Percentiles rank a stretch among this genome's conserved stretches.
These are phyloP conservation scores for Podila clonocystis DNA, from an alignment of 192 early-diverging fungal species.

Conservation along the genomic window DNA sequence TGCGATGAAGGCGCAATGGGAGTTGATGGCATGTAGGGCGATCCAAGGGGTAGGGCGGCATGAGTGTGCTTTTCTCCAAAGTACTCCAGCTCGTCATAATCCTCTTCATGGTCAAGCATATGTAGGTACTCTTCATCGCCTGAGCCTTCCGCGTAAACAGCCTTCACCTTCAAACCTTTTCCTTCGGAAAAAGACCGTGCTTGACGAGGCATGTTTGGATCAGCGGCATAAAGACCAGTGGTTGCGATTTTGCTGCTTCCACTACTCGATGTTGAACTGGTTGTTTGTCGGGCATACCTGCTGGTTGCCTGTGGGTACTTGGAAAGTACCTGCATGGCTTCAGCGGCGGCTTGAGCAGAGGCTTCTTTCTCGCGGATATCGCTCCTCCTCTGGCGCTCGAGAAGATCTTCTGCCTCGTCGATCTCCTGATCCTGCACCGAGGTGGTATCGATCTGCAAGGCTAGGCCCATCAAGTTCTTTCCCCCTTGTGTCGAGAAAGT, in stretches of 20 bases:
- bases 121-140: slow-evolving; percentile 8
- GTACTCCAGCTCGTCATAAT: slow-evolving; percentile 42
- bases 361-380: slow-evolving; percentile 21
- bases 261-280: slow-evolving; percentile 7
- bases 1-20: slow-evolving; percentile 11
- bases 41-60: slow-evolving; percentile 21
- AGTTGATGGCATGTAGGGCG: slow-evolving; percentile 48
- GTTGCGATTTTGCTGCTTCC: slow-evolving; percentile 7
- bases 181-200: slow-evolving; percentile 3
- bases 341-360: slow-evolving; percentile 28
- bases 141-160: neutral
- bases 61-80: slow-evolving; percentile 38
- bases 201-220: slow-evolving; percentile 21
- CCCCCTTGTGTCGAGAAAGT: neutral
- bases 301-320: slow-evolving; percentile 45
- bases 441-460: slow-evolving; percentile 29
- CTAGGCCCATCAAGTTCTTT: neutral
- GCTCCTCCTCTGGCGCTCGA: slow-evolving; percentile 11
- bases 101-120: slow-evolving; percentile 17
- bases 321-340: slow-evolving; percentile 38
- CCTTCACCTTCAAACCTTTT: neutral
- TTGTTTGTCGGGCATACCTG: slow-evolving; percentile 9
- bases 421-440: neutral
- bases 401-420: slow-evolving; percentile 10
- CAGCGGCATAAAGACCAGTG: slow-evolving; percentile 20